Conservation (phyloP, 2,329 filamentous ascomycete species). For the Colletotrichum lupini region DNA sequence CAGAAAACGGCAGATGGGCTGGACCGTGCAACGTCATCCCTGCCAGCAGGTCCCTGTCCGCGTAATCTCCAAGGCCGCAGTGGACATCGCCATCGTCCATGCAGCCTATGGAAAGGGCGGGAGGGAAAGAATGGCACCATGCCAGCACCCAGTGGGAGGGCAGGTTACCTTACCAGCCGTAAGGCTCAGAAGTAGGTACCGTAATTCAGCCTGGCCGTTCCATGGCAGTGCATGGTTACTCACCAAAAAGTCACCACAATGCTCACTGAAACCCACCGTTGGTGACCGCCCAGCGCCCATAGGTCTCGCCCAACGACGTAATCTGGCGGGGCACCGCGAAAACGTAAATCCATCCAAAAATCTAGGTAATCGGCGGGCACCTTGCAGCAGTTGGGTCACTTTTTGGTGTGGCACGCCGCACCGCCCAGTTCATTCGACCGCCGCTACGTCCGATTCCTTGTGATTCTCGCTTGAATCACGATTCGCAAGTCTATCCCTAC, state of each 20-base stretch:
- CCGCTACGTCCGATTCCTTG: constrained; percentile 7
- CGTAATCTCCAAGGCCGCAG: constrained; percentile 34
- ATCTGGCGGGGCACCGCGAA: constrained; percentile 39
- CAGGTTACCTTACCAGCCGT: not conserved
- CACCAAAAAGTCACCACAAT: not conserved
- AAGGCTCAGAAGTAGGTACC: not conserved
- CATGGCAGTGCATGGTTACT: no score
- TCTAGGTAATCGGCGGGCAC: not conserved
- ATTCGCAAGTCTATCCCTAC: constrained; percentile 6
- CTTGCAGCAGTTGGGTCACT: not conserved
- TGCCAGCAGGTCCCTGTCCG: constrained; percentile 29
- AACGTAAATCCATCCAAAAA: constrained; percentile 33
- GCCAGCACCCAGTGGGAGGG: not conserved
- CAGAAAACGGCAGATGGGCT: not conserved
- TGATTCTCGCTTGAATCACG: constrained; percentile 11
- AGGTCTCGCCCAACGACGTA: constrained; percentile 34
- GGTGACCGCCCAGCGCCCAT: not conserved
- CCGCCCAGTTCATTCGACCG: not conserved
- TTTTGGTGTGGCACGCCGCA: not conserved
- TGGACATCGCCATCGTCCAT: constrained; percentile 14
- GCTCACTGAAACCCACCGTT: constrained; percentile 1
- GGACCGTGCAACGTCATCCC: constrained; percentile 26
- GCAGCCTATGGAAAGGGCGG: not conserved
- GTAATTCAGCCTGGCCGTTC: not conserved
- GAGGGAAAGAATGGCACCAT: not conserved